Percentiles rank a stretch among this genome's conserved stretches.
These are phyloP conservation scores for Calcarisporium arbuscula DNA, from an alignment of 2,329 filamentous ascomycete species.

Conservation along the genomic window DNA sequence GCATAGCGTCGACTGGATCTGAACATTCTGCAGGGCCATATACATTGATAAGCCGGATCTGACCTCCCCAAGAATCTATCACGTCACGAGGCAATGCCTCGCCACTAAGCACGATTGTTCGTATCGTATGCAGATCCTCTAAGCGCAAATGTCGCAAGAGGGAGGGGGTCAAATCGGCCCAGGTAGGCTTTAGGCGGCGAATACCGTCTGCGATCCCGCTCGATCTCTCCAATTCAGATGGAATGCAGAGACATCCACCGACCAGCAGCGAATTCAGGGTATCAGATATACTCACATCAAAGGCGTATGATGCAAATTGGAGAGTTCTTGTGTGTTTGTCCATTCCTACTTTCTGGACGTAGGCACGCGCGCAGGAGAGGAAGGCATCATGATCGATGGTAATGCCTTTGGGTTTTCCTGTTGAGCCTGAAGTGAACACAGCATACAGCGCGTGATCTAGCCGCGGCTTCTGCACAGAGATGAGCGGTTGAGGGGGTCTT, in stretches of 20 bases:
- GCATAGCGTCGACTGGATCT: neutral
- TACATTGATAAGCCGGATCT: neutral
- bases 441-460: neutral
- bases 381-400: neutral
- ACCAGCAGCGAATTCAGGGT: neutral
- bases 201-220: neutral
- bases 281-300: constrained; percentile 1
- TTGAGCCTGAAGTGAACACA: neutral
- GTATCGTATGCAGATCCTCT: neutral
- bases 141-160: neutral
- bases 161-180: neutral
- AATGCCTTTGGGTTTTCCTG: neutral
- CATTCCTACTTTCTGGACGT: neutral
- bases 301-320: constrained; percentile 2
- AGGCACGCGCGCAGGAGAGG: neutral
- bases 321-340: neutral
- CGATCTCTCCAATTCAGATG: neutral
- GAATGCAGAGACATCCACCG: constrained; percentile 2
- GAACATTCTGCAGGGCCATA: constrained; percentile 4
- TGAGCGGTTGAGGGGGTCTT: neutral
- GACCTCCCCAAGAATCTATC: neutral
- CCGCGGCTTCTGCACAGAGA: neutral
- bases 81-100: neutral
- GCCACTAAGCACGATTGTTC: neutral
- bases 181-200: neutral